phyloP scores from a whole-genome alignment of 1,139 yeast species.

The Spathaspora sp. region DNA sequence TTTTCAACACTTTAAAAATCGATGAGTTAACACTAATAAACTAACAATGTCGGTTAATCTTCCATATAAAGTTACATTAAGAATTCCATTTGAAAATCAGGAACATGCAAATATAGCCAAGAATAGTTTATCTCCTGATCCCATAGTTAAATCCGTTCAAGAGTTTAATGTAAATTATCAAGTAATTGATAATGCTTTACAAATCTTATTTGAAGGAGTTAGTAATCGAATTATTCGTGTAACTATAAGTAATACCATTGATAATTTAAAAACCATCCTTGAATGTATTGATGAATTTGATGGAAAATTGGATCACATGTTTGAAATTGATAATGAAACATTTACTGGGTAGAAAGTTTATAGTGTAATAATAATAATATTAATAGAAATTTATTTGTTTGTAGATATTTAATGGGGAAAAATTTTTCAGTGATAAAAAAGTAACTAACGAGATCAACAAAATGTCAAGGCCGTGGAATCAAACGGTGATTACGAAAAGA shows the following conservation, averaged over 20 bases:
- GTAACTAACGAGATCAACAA: too few species aligned
- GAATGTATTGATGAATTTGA: slow-evolving; percentile 70
- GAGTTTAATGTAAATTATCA: slow-evolving; percentile 51
- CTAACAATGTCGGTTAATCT: not conserved
- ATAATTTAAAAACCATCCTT: slow-evolving; percentile 59
- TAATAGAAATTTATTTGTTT: not conserved
- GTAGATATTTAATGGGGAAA: not conserved
- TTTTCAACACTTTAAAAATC: not conserved
- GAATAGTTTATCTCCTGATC: slow-evolving; percentile 69
- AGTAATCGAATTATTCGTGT: slow-evolving; percentile 69
- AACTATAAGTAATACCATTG: slow-evolving; percentile 67
- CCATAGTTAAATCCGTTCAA: slow-evolving; percentile 60
- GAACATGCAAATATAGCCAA: slow-evolving; percentile 65
- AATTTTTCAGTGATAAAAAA: not conserved
- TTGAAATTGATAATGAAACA: slow-evolving; percentile 8
- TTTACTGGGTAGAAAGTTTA: slow-evolving; percentile 1
- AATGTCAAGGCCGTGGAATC: not conserved
- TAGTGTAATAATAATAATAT: not conserved
- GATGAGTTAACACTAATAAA: not conserved
- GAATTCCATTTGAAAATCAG: slow-evolving; percentile 55
- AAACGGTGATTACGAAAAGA: slow-evolving; percentile 1
- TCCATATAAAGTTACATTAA: slow-evolving; percentile 7
- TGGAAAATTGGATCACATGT: slow-evolving; percentile 23
- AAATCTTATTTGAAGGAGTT: slow-evolving; percentile 50
- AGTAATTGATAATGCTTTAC: slow-evolving; percentile 27